Evolutionary conservation across 495 filamentous ascomycete genomes (phyloP), one percentile per base, ranked within the genome.

Genomic region (Aspergillus indologenus): DNA sequence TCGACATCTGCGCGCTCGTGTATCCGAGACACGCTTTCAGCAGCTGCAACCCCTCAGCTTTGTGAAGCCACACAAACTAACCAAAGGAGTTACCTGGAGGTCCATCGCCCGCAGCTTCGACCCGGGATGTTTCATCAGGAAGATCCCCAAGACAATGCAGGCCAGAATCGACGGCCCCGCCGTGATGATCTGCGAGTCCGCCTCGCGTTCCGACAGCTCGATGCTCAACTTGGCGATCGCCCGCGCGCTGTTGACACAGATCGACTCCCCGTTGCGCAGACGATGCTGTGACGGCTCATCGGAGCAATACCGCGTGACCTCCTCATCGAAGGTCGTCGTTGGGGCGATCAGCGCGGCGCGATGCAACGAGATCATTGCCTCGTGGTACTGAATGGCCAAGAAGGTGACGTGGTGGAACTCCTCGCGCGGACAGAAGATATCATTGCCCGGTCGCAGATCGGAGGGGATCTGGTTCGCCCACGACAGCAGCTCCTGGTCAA

Each of bases 151-250:
- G 5, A 56, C 61, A 29, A 64, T 64, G 22, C 57, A 60, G 0
- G 61, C 57, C 18, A 63, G 22, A 3, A 56, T 11, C 17, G 53
- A 24, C 1, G 57, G 23, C 0, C 53, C 53, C 17, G 53, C 54
- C 1, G 57, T 53, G 2, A 63, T 59, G 5, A 63, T 42, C 3
- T 47, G 26, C 20, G 53, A 57, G 17, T 59, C 53, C 0, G 53
- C 22, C 5, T 26, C 48, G 0, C 44, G 23, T n/a, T 60, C 61
- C 0, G 34, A 44, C 1, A 63, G 40, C 43, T 63, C 61, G 17
- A 63, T 53, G 29, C 61, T 63, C 3, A 63, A 20, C 21, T 57
- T 63, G 8, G 61, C 61, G 34, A 63, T 63, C 17, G 57, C 57
- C 1, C 61, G 46, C 0, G 61, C 61, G 17, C 61, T 63, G 26